Evolutionary conservation across 2,329 filamentous ascomycete species (phyloP), one percentile per base, ranked within the genome.

Genomic region (Xylariaceae sp.): DNA sequence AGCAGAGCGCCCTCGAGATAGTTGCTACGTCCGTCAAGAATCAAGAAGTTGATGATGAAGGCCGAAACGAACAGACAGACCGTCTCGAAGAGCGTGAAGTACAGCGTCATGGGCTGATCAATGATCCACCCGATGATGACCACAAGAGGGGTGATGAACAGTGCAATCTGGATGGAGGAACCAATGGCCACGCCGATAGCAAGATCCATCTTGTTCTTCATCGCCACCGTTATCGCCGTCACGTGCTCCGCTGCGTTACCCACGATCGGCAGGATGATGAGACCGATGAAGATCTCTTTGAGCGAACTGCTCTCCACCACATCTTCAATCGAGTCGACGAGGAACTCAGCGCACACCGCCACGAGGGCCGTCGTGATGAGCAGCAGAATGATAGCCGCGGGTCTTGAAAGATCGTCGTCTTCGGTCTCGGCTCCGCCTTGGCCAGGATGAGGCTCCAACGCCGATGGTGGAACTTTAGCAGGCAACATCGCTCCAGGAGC

Each of bases 11-110:
- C 90, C 72, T 95, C 90, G 12, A 95, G 81, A 63, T 94, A 95
- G 66, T 95, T 95, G 67, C 86, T 90, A 67, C 90, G 81, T 11
- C 90, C 90, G 64, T 95, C 90, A 55, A 93, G 75, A 45, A 95
- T 90, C 54, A 95, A 73, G 67, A 94, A 95, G 71, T 93, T 94
- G 71, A 93, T 89, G 57, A 95, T 90, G 58, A 95, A 85, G 7
- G 90, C 86, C 47, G 84, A 88, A 47, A 93, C 83, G 70, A 95
- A 95, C 63, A 95, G 81, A 51, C 87, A 89, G 18, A 94, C 88
- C 0, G 90, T 95, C 78, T 95, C 90, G 70, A 95, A 96, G 45
- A 90, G 79, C 54, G 90, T 90, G 70, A 95, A 95, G 74, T 93
- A 91, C 33, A 95, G 78, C 28, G 87, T 81, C 84, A 89, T 88